phyloP scores from a whole-genome alignment of 148 eudicot genomes.

The Pouteria glomerata region DNA sequence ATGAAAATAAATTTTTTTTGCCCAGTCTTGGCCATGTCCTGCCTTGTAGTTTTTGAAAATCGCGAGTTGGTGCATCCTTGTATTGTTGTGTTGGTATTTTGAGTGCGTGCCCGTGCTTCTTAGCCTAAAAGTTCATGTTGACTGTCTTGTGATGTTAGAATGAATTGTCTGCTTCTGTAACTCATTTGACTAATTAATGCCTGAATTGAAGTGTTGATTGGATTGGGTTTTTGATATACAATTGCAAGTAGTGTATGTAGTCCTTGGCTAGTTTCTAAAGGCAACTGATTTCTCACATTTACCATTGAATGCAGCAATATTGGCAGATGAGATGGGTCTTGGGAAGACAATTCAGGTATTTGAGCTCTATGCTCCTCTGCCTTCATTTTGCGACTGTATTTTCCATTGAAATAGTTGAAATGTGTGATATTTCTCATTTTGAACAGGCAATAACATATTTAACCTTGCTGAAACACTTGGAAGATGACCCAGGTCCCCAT shows the following conservation, averaged over 20 bases:
- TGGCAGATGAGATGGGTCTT: constrained; percentile 99
- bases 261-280: neutral
- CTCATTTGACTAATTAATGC: neutral
- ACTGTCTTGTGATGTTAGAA: neutral
- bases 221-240: neutral
- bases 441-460: constrained; percentile 89
- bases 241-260: neutral
- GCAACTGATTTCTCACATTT: constrained; percentile 10
- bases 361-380: constrained; percentile 1
- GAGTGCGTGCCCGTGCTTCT: no score
- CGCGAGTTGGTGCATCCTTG: no score
- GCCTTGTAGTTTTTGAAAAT: no score
- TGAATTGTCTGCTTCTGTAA: neutral
- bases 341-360: constrained; percentile 95
- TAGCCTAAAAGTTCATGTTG: neutral
- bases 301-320: constrained; percentile 63
- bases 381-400: neutral
- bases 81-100: no score
- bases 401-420: constrained; percentile 5
- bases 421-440: constrained; percentile 2
- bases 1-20: no score
- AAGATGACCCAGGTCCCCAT: constrained; percentile 95
- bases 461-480: constrained; percentile 77
- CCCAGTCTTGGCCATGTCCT: no score
- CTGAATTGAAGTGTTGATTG: neutral